phyloP scores from a whole-genome alignment of 331 rosid genomes.

The Pyrus hybrid region DNA sequence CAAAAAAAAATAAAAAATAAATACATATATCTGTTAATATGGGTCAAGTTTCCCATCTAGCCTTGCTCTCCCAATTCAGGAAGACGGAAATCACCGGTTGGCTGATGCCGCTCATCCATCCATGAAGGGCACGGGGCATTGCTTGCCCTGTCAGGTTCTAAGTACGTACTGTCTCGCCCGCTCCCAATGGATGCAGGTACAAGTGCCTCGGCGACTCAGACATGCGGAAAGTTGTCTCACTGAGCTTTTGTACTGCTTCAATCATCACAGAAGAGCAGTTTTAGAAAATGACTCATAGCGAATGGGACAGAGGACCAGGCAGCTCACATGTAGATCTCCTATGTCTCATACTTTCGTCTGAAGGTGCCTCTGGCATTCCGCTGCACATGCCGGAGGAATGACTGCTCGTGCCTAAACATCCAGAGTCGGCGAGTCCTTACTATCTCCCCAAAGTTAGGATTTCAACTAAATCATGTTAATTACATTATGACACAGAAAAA shows the following conservation, averaged over 20 bases:
- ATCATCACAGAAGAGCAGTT: neutral
- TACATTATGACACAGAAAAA: neutral
- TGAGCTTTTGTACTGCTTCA: neutral
- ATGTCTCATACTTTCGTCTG: slow-evolving; percentile 48
- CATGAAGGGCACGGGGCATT: neutral
- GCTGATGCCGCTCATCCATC: neutral
- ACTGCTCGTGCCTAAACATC: slow-evolving; percentile 74
- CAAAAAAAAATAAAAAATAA: no score
- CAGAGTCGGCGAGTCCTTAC: slow-evolving; percentile 40
- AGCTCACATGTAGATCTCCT: neutral
- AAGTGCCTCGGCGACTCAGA: neutral
- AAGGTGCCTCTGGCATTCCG: slow-evolving; percentile 86
- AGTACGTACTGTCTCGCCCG: neutral
- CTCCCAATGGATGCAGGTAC: neutral
- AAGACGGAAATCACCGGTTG: neutral
- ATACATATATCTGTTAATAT: no score
- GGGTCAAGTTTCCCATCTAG: neutral
- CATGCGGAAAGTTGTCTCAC: neutral
- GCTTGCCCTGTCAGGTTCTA: neutral
- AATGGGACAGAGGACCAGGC: neutral
- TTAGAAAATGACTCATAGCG: neutral
- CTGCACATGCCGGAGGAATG: slow-evolving; percentile 68
- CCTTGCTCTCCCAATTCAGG: neutral
- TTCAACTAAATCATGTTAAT: neutral
- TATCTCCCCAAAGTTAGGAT: neutral